A percentile compares a stretch with the other conserved stretches of the same genome.
Evolutionary conservation across 768 basidiomycete genomes (phyloP).

Genomic region (Austroboletus festivus): DNA sequence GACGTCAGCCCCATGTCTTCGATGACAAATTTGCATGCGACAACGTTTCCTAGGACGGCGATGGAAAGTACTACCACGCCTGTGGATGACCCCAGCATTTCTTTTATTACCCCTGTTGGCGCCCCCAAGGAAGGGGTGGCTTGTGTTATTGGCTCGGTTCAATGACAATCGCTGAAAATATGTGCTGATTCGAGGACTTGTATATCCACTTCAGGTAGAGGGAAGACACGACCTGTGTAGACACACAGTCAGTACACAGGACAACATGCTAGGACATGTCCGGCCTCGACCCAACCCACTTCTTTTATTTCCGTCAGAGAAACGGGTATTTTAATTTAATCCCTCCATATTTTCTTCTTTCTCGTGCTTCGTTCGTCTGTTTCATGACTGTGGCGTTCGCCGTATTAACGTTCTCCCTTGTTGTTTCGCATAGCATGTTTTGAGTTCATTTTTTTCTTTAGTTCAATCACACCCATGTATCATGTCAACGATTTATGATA

Average conservation of each 20-base stretch:
- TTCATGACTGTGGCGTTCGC: slow-evolving; percentile 3
- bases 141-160: slow-evolving; percentile 11
- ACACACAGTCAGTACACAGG: too few species aligned
- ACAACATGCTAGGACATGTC: background rate
- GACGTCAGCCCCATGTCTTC: slow-evolving; percentile 26
- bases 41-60: slow-evolving; percentile 18
- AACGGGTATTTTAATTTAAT: slow-evolving; percentile 5
- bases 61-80: slow-evolving; percentile 6
- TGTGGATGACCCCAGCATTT: slow-evolving; percentile 2
- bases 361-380: background rate
- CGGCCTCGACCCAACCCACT: background rate
- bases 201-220: too few species aligned
- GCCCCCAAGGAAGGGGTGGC: background rate
- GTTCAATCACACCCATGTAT: slow-evolving; percentile 25
- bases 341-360: background rate
- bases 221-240: background rate
- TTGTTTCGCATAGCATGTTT: slow-evolving; percentile 29
- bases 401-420: slow-evolving; percentile 5
- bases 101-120: slow-evolving; percentile 3
- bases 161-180: slow-evolving; percentile 7
- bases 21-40: slow-evolving; percentile 11
- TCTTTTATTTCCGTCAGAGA: background rate
- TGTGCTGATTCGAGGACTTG: background rate
- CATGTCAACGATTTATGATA: slow-evolving; percentile 15
- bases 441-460: background rate